Evolutionary conservation across 306 rosid genomes (phyloP).

Genomic region (Trifolium pratense): DNA sequence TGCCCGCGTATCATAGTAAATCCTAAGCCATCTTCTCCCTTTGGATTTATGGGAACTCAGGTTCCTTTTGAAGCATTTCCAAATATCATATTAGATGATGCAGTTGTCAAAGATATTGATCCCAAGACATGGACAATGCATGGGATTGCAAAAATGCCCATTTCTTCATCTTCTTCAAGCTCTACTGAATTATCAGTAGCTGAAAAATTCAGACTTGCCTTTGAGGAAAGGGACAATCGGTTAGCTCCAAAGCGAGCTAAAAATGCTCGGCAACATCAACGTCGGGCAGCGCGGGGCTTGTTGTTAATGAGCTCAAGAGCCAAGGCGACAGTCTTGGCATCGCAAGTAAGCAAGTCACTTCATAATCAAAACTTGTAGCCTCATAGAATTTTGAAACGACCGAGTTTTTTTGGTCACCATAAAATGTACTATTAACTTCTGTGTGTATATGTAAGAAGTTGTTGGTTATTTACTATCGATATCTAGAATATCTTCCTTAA

Average conservation of each 20-base stretch:
- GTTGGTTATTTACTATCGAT: conserved; percentile 3
- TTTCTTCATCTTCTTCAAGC: conserved; percentile 42
- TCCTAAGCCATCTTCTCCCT: conserved; percentile 72
- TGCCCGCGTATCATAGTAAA: conserved; percentile 84
- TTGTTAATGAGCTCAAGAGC: conserved; percentile 68
- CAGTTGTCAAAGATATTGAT: conserved; percentile 61
- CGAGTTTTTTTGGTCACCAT: background rate
- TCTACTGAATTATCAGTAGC: conserved; percentile 73
- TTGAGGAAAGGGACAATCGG: conserved; percentile 83
- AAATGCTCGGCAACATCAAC: conserved; percentile 86
- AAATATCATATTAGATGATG: conserved; percentile 59
- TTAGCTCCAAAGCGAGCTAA: conserved; percentile 91
- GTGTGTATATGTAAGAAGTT: conserved; percentile 36
- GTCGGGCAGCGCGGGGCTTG: conserved; percentile 79
- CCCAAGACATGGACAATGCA: conserved; percentile 75
- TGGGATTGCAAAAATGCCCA: conserved; percentile 49
- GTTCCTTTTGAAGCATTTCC: conserved; percentile 82
- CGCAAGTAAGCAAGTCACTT: conserved; percentile 68
- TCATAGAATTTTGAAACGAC: background rate
- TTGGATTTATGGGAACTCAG: conserved; percentile 61
- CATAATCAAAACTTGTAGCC: conserved; percentile 44
- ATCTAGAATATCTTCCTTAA: conserved; percentile 1
- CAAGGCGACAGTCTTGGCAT: conserved; percentile 77
- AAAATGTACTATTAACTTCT: conserved; percentile 28
- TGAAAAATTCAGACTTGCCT: conserved; percentile 89